A percentile compares a stretch with the other conserved stretches of the same genome.
Conservation (phyloP, 768 basidiomycete genomes). For the Mycena alexandri region DNA sequence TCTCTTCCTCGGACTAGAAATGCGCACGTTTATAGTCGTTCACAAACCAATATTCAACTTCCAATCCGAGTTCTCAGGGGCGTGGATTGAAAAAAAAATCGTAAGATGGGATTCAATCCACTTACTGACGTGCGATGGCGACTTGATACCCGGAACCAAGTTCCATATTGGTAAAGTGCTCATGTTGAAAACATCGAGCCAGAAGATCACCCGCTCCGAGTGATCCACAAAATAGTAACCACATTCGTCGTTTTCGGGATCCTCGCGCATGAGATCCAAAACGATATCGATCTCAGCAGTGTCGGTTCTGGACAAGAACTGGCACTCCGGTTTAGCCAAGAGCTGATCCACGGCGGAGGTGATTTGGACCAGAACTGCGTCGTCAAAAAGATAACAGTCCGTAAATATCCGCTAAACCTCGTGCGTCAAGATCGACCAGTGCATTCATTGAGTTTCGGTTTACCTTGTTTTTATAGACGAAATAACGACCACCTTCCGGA, state of each 20-base stretch:
- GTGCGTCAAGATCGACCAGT: too few species aligned
- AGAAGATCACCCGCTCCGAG: conserved; percentile 6
- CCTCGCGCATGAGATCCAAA: conserved; percentile 1
- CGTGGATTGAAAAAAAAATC: not conserved
- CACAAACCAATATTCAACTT: conserved; percentile 10
- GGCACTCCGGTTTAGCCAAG: not conserved
- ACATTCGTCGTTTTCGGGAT: not conserved
- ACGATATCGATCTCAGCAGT: conserved; percentile 8
- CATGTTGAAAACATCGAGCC: conserved; percentile 13
- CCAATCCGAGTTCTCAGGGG: not conserved
- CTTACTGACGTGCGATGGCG: conserved; percentile 4
- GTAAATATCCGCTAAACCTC: not conserved
- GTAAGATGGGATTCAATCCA: too few species aligned
- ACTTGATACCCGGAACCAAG: not conserved
- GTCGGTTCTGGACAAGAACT: not conserved
- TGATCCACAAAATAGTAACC: conserved; percentile 23
- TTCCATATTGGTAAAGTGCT: not conserved
- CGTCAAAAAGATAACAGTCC: not conserved
- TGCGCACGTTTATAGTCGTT: not conserved
- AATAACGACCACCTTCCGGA: conserved; percentile 5
- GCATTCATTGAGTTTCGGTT: too few species aligned
- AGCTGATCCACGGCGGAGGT: not conserved
- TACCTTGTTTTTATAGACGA: not conserved
- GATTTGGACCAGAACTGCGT: not conserved
- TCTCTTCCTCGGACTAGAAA: too few species aligned